These are phyloP conservation scores for Parietaria judaica DNA, from an alignment of 306 rosid genomes.

Conservation along the genomic window DNA sequence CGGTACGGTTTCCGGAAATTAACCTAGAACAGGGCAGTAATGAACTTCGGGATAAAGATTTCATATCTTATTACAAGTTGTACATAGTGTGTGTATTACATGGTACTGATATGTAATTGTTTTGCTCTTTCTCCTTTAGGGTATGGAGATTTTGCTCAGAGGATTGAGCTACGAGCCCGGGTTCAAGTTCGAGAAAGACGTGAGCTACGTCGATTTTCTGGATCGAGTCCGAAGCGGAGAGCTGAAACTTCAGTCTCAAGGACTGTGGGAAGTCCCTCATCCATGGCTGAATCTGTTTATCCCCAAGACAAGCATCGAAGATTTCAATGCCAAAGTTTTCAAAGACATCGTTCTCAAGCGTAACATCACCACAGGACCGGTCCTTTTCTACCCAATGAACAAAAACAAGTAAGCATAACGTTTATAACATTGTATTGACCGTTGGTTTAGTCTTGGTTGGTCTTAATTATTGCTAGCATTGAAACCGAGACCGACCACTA, in stretches of 20 bases:
- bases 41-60: no score
- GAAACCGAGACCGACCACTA: no score
- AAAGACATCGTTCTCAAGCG: constrained; percentile 51
- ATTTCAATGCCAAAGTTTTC: constrained; percentile 53
- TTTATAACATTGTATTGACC: neutral
- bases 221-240: constrained; percentile 74
- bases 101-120: no score
- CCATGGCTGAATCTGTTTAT: constrained; percentile 84
- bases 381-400: constrained; percentile 73
- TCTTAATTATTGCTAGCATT: no score
- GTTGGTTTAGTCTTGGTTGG: no score
- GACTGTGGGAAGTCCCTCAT: constrained; percentile 88
- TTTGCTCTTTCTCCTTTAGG: constrained; percentile 25
- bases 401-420: constrained; percentile 54
- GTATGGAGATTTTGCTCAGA: constrained; percentile 31
- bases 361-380: constrained; percentile 59
- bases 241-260: constrained; percentile 61
- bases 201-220: constrained; percentile 52
- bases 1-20: no score
- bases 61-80: no score
- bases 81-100: no score
- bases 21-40: no score
- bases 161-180: constrained; percentile 58
- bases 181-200: constrained; percentile 53
- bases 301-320: constrained; percentile 52